Evolutionary conservation across 441 rosid genomes (phyloP).

Genomic region (Theobroma grandiflorum): DNA sequence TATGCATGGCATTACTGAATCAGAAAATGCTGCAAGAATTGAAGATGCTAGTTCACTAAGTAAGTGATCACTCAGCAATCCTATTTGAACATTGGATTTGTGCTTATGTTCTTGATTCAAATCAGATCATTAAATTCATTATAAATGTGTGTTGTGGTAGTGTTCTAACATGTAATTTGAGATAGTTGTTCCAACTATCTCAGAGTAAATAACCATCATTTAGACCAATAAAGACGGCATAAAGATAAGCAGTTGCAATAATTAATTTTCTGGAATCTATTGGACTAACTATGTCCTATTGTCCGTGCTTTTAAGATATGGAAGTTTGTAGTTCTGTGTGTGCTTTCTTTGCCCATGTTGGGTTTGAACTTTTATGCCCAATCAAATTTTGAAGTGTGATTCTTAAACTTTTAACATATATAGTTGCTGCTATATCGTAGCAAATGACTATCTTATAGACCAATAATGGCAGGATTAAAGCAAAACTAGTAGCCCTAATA

Average conservation of each 20-base stretch:
- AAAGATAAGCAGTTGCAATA: constrained; percentile 14
- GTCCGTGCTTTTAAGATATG: background rate
- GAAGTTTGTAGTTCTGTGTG: background rate
- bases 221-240: background rate
- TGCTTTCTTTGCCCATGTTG: constrained; percentile 1
- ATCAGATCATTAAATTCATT: background rate
- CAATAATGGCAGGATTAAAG: background rate
- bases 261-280: background rate
- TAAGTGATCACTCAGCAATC: constrained; percentile 40
- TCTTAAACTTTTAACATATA: background rate
- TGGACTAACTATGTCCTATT: background rate
- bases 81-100: constrained; percentile 15
- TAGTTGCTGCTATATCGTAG: background rate
- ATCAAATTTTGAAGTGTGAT: constrained; percentile 18
- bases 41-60: constrained; percentile 57
- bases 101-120: constrained; percentile 13
- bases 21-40: constrained; percentile 44
- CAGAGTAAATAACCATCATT: background rate
- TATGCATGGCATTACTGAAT: constrained; percentile 41
- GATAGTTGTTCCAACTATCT: background rate
- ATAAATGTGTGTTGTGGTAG: constrained; percentile 1
- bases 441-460: background rate
- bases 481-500: background rate
- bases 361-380: background rate
- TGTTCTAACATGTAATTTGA: background rate